Evolutionary conservation across 257 asterid species (phyloP), one percentile per base, ranked within the genome.

Genomic region (Salvia splendens): DNA sequence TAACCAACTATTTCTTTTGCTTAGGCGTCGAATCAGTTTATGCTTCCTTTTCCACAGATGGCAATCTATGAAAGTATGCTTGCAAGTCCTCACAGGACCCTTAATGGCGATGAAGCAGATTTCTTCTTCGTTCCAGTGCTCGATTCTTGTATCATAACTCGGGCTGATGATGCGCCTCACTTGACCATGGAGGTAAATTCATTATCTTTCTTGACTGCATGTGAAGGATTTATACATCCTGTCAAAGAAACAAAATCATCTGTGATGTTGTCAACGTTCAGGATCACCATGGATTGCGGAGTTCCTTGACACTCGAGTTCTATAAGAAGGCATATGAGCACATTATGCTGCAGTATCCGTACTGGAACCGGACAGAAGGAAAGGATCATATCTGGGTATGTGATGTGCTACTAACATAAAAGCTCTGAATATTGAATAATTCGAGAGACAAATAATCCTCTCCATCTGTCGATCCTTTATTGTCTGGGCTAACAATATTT

Each of bases 161-260:
- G 99, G 64, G 99, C 97, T 67, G 97, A 87, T 77, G 96, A 94
- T 84, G 92, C 99, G 46, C 99, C 99, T 65, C 95, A 94, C 84
- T 71, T 90, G 41, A 86, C 67, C 81, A 75, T 94, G 95, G 53
- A 74, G 96, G 99, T 90, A 83, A 52, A 54, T 20, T 49, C 45
- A 35, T 42, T 33, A 47, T 51, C 64, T 24, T 50, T 48, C 46
- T 64, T 47, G 47, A 45, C 46, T 49, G 49, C 41, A 24, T 24
- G 61, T 6, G 58, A 4, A 52, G 5, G 59, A 17, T 20, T 3
- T 60, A n/a, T 60, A 14, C 50, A 55, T 17, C 68, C 53, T 61
- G 20, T 16, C 7, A 3, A 35, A 35, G 40, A 35, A 2, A 4
- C 8, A 8, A 33, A 48, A 35, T 61, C 24, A 3, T 54, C 35